Conservation (phyloP, 768 basidiomycete species). For the Agrocybe praecox region DNA sequence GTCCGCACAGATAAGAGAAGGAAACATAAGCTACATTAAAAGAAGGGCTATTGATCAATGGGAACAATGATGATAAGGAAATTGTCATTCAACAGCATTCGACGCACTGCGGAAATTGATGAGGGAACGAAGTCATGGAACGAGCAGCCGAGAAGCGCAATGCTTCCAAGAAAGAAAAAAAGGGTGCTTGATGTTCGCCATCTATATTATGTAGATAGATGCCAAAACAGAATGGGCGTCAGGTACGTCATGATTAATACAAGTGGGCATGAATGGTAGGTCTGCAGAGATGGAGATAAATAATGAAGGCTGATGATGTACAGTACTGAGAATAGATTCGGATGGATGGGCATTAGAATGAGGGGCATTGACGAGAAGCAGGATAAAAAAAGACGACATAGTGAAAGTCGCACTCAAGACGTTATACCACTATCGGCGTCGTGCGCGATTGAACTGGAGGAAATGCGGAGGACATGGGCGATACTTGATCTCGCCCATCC, state of each 20-base stretch:
- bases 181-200: conserved; percentile 5
- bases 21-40: conserved; percentile 20
- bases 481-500: conserved; percentile 55
- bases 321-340: conserved; percentile 4
- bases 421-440: conserved; percentile 25
- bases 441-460: conserved; percentile 49
- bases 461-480: conserved; percentile 86
- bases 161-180: conserved; percentile 1
- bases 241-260: conserved; percentile 21
- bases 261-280: conserved; percentile 12
- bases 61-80: conserved; percentile 7
- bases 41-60: conserved; percentile 4
- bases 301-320: conserved; percentile 14
- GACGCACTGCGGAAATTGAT: conserved; percentile 11
- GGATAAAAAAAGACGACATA: not conserved
- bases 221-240: conserved; percentile 9
- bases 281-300: conserved; percentile 18
- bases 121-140: conserved; percentile 2
- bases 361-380: conserved; percentile 5
- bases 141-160: not conserved
- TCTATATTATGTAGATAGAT: conserved; percentile 8
- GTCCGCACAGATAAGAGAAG: conserved; percentile 14
- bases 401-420: not conserved
- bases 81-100: conserved; percentile 13
- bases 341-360: conserved; percentile 3